phyloP scores from a whole-genome alignment of 169 alveolate genomes.

The Toxoplasma gondii region DNA sequence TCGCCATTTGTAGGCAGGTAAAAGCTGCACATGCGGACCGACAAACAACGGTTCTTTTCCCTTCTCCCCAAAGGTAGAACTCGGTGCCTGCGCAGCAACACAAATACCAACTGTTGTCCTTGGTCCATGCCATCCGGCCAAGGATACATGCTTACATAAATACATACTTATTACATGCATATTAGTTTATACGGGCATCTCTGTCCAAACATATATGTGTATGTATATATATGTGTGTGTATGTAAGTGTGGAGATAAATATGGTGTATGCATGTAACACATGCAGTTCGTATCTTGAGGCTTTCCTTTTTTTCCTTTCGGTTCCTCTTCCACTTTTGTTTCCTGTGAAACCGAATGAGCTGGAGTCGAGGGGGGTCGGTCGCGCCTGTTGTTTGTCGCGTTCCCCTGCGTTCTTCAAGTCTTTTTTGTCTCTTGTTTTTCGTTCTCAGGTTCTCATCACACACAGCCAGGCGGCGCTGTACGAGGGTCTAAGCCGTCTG shows the following conservation, averaged over 20 bases:
- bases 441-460: background rate
- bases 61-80: too few relatives aligned
- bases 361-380: too few relatives aligned
- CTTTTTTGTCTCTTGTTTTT: background rate
- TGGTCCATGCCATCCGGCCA: too few relatives aligned
- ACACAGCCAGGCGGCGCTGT: constrained; percentile 37
- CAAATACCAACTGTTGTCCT: too few relatives aligned
- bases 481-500: constrained; percentile 1
- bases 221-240: background rate
- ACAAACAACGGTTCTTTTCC: background rate
- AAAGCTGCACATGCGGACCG: background rate
- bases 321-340: background rate
- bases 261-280: background rate
- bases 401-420: background rate
- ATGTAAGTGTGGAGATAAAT: background rate
- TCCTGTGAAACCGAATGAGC: background rate
- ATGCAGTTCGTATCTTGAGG: too few relatives aligned
- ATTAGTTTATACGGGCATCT: background rate
- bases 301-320: too few relatives aligned
- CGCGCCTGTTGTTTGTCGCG: too few relatives aligned
- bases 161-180: background rate
- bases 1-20: constrained; percentile 27
- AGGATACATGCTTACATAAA: too few relatives aligned
- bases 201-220: too few relatives aligned
- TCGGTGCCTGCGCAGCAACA: too few relatives aligned